Evolutionary conservation across 2,329 filamentous ascomycete species (phyloP).

Genomic region (Aspergillus eucalypticola): DNA sequence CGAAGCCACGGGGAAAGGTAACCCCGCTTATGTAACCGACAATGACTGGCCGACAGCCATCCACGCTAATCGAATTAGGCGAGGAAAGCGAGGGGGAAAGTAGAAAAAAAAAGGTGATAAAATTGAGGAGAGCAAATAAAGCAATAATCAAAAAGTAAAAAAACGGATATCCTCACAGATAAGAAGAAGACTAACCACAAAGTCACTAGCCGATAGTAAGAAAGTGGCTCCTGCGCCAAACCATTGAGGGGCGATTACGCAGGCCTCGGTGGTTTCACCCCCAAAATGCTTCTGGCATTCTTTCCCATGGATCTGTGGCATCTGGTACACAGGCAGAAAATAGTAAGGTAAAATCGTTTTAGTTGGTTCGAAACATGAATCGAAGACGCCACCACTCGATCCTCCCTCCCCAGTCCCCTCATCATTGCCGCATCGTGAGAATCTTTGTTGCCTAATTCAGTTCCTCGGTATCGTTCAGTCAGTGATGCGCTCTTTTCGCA

Average conservation of each 20-base stretch:
- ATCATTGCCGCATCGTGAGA: not conserved
- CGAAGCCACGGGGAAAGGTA: not conserved
- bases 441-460: conserved; percentile 4
- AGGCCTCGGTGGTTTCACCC: not conserved
- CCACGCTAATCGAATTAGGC: not conserved
- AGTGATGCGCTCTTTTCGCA: not conserved
- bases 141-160: no score
- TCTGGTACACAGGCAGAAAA: no score
- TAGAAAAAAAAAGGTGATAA: not conserved
- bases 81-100: not conserved
- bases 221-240: not conserved
- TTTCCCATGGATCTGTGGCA: not conserved
- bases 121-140: no score
- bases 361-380: not conserved
- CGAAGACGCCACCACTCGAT: not conserved
- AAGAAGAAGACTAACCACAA: not conserved
- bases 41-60: not conserved
- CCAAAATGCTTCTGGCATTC: not conserved
- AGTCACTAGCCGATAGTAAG: no score
- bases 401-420: not conserved
- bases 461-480: not conserved
- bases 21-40: not conserved
- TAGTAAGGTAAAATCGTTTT: not conserved
- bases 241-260: conserved; percentile 3
- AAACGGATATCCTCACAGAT: not conserved